phyloP scores from a whole-genome alignment of 768 basidiomycete species.

The Pulveroboletus ravenelii region DNA sequence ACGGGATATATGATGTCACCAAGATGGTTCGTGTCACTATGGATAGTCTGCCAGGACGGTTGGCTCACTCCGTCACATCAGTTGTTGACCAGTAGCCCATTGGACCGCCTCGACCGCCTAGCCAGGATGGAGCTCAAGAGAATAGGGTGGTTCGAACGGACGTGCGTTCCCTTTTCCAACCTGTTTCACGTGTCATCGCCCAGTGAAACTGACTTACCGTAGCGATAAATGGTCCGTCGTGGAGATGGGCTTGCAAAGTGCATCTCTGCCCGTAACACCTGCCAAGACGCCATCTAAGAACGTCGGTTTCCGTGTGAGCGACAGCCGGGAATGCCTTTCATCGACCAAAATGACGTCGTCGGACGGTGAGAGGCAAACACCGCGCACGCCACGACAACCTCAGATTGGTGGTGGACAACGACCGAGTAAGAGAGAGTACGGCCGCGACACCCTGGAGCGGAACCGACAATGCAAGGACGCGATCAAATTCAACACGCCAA shows the following conservation, averaged over 20 bases:
- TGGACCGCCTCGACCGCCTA: constrained; percentile 28
- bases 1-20: constrained; percentile 18
- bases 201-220: background rate
- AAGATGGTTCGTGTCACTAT: constrained; percentile 22
- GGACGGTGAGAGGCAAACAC: background rate
- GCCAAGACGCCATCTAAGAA: constrained; percentile 6
- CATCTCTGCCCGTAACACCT: constrained; percentile 3
- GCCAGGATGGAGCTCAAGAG: constrained; percentile 28
- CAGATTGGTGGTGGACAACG: background rate
- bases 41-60: background rate
- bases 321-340: background rate
- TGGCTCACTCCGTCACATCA: constrained; percentile 9
- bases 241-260: constrained; percentile 19
- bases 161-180: constrained; percentile 3
- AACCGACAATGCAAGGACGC: background rate
- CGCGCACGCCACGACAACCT: background rate
- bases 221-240: constrained; percentile 29
- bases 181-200: background rate
- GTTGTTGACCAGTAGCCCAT: constrained; percentile 23
- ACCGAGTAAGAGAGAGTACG: background rate
- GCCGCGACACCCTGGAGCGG: background rate
- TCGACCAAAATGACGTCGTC: background rate
- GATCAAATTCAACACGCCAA: background rate
- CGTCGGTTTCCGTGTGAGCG: background rate
- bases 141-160: constrained; percentile 29